phyloP scores from a whole-genome alignment of 768 basidiomycete species.

The Strobilomyces confusus region DNA sequence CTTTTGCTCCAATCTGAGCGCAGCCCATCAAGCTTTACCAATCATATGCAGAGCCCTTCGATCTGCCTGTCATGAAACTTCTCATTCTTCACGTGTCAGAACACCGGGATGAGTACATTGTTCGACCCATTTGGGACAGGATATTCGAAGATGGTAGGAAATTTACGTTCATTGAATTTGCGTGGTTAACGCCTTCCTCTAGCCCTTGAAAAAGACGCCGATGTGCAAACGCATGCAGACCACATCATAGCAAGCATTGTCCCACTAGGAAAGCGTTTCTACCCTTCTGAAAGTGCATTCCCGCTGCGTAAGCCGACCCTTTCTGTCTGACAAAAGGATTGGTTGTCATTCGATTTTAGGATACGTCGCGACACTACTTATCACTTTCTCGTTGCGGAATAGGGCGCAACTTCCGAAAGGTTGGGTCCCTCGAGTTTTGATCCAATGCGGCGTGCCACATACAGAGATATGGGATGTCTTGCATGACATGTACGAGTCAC shows the following conservation, averaged over 20 bases:
- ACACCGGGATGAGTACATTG: constrained; percentile 79
- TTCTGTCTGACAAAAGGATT: background rate
- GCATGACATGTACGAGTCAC: constrained; percentile 84
- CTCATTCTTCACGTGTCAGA: constrained; percentile 92
- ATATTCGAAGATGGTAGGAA: constrained; percentile 75
- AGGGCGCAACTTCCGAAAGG: constrained; percentile 59
- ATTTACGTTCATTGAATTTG: background rate
- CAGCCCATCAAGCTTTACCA: constrained; percentile 65
- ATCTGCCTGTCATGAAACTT: constrained; percentile 78
- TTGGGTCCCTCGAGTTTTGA: constrained; percentile 78
- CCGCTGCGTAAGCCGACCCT: constrained; percentile 62
- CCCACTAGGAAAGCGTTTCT: constrained; percentile 79
- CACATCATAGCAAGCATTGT: constrained; percentile 60
- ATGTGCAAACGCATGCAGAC: constrained; percentile 54
- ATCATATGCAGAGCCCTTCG: constrained; percentile 82
- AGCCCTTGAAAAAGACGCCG: constrained; percentile 58
- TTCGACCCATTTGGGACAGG: constrained; percentile 83
- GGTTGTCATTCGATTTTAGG: constrained; percentile 41
- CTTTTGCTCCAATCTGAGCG: constrained; percentile 10
- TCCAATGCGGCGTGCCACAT: constrained; percentile 78
- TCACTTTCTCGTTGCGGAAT: constrained; percentile 66
- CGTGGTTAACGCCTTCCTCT: constrained; percentile 3
- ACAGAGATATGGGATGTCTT: constrained; percentile 82
- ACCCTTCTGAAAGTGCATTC: constrained; percentile 88
- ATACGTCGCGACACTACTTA: constrained; percentile 68